Conservation (phyloP, 2,329 filamentous ascomycete genomes). For the Davidsoniella eucalypti region DNA sequence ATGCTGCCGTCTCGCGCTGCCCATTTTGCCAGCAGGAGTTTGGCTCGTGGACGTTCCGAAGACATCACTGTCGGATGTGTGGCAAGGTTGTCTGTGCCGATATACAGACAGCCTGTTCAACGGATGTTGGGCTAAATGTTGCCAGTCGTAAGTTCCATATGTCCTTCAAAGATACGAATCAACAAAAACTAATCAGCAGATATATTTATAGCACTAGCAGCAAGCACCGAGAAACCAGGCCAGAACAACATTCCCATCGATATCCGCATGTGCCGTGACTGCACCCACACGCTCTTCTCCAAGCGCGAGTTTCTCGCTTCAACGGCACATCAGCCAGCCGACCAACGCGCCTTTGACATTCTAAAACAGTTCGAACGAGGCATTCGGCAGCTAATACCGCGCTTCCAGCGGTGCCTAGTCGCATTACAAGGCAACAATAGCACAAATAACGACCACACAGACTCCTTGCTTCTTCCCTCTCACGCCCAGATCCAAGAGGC, state of each 20-base stretch:
- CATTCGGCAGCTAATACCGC: conserved; percentile 64
- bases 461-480: conserved; percentile 20
- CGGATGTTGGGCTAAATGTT: conserved; percentile 67
- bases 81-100: conserved; percentile 89
- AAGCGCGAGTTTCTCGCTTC: conserved; percentile 65
- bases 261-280: conserved; percentile 83
- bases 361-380: conserved; percentile 76
- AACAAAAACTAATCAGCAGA: conserved; percentile 9
- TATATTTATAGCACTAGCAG: conserved; percentile 14
- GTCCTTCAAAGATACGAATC: neutral
- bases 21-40: conserved; percentile 96
- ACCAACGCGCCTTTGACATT: conserved; percentile 69
- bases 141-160: conserved; percentile 27
- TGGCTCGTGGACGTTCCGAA: conserved; percentile 75
- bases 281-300: conserved; percentile 44
- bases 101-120: conserved; percentile 66
- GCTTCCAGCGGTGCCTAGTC: conserved; percentile 63
- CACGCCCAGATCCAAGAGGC: conserved; percentile 66
- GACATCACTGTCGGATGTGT: conserved; percentile 90
- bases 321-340: conserved; percentile 48
- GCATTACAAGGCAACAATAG: conserved; percentile 32
- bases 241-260: conserved; percentile 49
- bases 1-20: conserved; percentile 61
- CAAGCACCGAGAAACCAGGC: conserved; percentile 26
- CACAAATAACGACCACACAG: conserved; percentile 17